Evolutionary conservation across 2,329 filamentous ascomycete species (phyloP).

Genomic region (Monilinia vaccinii-corymbosi): DNA sequence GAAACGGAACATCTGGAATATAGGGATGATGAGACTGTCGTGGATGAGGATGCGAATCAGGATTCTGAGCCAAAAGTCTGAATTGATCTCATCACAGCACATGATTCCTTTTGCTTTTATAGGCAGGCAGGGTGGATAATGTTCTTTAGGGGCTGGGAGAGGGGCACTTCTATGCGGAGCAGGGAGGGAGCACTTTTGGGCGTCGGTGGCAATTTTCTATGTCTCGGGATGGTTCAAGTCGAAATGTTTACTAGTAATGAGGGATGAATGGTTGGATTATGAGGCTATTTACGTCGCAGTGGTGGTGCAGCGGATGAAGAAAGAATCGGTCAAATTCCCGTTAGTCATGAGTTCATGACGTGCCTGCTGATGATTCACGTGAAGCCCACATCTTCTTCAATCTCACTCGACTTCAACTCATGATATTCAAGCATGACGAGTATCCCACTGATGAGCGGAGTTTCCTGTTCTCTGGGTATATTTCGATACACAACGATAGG

Average conservation of each 20-base stretch:
- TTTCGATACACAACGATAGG: no score
- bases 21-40: constrained; percentile 1
- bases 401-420: not conserved
- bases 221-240: not conserved
- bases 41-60: not conserved
- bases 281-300: not conserved
- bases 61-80: not conserved
- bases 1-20: not conserved
- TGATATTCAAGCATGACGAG: no score
- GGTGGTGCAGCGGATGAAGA: not conserved
- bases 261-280: not conserved
- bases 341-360: not conserved
- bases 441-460: no score
- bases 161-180: not conserved
- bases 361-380: not conserved
- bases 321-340: not conserved
- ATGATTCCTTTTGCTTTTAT: not conserved
- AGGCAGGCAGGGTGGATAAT: not conserved
- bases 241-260: not conserved
- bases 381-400: not conserved
- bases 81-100: not conserved
- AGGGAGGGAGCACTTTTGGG: not conserved
- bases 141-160: not conserved
- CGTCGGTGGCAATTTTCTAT: not conserved
- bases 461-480: no score